Percentiles rank a stretch among this genome's conserved stretches.
Evolutionary conservation across 306 rosid genomes (phyloP).

Genomic region (Clitoria ternatea): DNA sequence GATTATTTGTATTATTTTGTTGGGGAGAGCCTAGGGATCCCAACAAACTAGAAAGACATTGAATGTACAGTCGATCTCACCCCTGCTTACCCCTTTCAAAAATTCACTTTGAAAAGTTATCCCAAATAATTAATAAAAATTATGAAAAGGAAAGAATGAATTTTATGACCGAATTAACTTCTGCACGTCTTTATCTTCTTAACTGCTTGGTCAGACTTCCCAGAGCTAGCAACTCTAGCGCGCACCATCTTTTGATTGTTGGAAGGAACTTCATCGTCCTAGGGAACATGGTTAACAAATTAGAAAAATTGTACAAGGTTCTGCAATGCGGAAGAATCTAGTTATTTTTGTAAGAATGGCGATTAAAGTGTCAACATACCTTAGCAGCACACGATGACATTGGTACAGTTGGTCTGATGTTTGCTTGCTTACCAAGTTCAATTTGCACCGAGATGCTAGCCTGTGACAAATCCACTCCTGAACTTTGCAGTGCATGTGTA

Average conservation of each 20-base stretch:
- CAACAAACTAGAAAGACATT: constrained; percentile 47
- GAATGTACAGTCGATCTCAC: constrained; percentile 62
- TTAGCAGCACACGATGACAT: constrained; percentile 40
- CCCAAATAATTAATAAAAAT: constrained; percentile 58
- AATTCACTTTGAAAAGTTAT: constrained; percentile 30
- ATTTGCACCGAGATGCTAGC: constrained; percentile 95
- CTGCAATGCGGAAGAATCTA: background rate
- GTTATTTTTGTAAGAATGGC: background rate
- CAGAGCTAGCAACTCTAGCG: constrained; percentile 40
- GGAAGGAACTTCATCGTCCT: constrained; percentile 54
- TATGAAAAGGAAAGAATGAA: constrained; percentile 38
- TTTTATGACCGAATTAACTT: constrained; percentile 47
- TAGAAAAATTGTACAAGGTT: constrained; percentile 5
- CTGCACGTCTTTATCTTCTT: constrained; percentile 69
- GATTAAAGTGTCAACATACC: constrained; percentile 39
- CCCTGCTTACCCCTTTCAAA: constrained; percentile 43
- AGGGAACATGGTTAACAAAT: constrained; percentile 29
- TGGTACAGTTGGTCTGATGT: constrained; percentile 35
- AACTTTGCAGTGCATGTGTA: constrained; percentile 81
- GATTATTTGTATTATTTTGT: constrained; percentile 39
- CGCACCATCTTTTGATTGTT: constrained; percentile 47
- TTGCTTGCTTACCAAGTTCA: constrained; percentile 74
- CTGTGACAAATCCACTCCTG: constrained; percentile 96
- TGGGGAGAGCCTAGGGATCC: constrained; percentile 45
- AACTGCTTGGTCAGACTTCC: constrained; percentile 52